Percentiles rank a stretch among this genome's conserved stretches.
phyloP scores from a whole-genome alignment of 2,329 filamentous ascomycete species.

The Dryadomyces quercus-mongolicae region DNA sequence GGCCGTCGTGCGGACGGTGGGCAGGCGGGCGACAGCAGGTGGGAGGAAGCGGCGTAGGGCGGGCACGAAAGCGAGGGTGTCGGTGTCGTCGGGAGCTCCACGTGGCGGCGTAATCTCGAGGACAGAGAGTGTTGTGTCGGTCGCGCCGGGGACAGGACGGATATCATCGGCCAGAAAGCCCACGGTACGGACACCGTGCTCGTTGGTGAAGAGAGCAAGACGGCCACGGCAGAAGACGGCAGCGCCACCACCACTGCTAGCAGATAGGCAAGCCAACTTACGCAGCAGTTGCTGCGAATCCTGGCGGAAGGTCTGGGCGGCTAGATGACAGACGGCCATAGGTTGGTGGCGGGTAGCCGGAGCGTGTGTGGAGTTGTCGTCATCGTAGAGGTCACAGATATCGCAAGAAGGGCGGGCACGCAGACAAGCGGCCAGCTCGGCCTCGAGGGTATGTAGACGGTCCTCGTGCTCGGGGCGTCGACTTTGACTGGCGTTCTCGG shows the following conservation, averaged over 20 bases:
- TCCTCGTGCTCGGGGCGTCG: conserved; percentile 91
- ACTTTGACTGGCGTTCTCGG: conserved; percentile 93
- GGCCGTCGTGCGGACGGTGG: conserved; percentile 57
- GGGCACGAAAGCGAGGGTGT: conserved; percentile 73
- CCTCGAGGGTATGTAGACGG: conserved; percentile 82
- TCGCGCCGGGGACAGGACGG: conserved; percentile 32
- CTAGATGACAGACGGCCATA: conserved; percentile 69
- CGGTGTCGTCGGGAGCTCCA: conserved; percentile 78
- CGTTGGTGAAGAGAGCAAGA: conserved; percentile 64
- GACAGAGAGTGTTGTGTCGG: conserved; percentile 30
- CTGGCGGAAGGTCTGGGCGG: conserved; percentile 66
- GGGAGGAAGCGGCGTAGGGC: conserved; percentile 53
- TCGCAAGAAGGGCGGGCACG: conserved; percentile 72
- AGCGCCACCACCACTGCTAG: conserved; percentile 63
- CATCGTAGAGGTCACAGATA: conserved; percentile 59
- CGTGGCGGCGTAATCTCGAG: conserved; percentile 55
- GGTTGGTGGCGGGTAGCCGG: conserved; percentile 27
- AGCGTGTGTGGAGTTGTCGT: conserved; percentile 10
- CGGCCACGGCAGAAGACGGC: conserved; percentile 64
- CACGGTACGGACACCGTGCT: conserved; percentile 70
- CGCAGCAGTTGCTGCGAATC: conserved; percentile 74
- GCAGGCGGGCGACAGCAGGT: conserved; percentile 48
- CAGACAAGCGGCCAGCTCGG: conserved; percentile 61
- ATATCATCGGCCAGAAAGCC: conserved; percentile 50
- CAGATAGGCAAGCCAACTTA: conserved; percentile 59